phyloP scores from a whole-genome alignment of 2,329 filamentous ascomycete genomes.

The Fusarium stilboides region DNA sequence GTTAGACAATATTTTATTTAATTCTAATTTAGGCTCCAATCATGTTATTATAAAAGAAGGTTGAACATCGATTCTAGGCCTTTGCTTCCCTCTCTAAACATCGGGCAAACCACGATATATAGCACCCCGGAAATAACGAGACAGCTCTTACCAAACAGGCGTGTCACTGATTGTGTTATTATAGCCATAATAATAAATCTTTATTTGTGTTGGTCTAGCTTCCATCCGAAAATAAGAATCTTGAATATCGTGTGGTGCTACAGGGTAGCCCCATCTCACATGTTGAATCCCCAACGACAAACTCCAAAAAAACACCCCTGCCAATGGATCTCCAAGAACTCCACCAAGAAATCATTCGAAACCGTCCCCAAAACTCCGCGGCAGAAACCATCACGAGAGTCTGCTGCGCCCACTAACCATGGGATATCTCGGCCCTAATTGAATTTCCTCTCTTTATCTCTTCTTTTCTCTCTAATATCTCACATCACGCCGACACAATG shows the following conservation, averaged over 20 bases:
- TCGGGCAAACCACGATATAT: too few relatives aligned
- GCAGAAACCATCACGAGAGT: conserved; percentile 64
- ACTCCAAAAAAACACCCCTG: conserved; percentile 39
- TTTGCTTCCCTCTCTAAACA: too few relatives aligned
- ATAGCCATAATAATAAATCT: too few relatives aligned
- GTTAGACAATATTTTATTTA: too few relatives aligned
- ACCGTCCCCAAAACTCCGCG: conserved; percentile 62
- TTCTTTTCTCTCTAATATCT: not conserved
- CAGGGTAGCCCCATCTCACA: conserved; percentile 34
- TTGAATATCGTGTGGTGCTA: not conserved
- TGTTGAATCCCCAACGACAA: conserved; percentile 18
- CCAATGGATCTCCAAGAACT: conserved; percentile 30
- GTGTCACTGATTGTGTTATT: too few relatives aligned
- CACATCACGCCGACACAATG: conserved; percentile 25
- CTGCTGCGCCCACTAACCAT: conserved; percentile 42
- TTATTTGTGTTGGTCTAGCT: too few relatives aligned
- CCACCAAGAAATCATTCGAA: conserved; percentile 22
- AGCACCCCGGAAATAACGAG: too few relatives aligned
- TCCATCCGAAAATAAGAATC: too few relatives aligned
- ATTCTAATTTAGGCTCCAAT: too few relatives aligned
- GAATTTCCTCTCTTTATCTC: conserved; percentile 10
- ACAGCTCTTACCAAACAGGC: too few relatives aligned
- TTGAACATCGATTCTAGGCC: too few relatives aligned
- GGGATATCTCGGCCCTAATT: conserved; percentile 39
- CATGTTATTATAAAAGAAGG: too few relatives aligned